phyloP scores from a whole-genome alignment of 1,139 yeast genomes.

The Candida pseudoviswanathii region DNA sequence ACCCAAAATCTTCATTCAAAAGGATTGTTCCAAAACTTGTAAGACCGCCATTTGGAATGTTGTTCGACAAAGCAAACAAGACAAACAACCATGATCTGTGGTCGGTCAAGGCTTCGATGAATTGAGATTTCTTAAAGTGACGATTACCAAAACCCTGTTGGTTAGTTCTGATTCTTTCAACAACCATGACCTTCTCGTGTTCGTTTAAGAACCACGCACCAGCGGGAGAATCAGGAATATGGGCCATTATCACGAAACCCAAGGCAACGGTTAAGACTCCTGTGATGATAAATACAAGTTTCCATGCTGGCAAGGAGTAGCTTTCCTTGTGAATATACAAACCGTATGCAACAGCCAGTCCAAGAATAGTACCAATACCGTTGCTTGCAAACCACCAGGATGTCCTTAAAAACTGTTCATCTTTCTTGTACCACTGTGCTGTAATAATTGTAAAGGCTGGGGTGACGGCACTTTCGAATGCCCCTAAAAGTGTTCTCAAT shows the following conservation, averaged over 20 bases:
- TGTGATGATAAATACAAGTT: slow-evolving; percentile 32
- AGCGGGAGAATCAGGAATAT: slow-evolving; percentile 33
- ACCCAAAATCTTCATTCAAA: slow-evolving; percentile 48
- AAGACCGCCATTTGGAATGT: slow-evolving; percentile 43
- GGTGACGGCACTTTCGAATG: slow-evolving; percentile 53
- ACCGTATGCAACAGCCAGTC: slow-evolving; percentile 27
- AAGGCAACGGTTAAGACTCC: slow-evolving; percentile 31
- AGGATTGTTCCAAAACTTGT: slow-evolving; percentile 49
- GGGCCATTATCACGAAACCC: slow-evolving; percentile 26
- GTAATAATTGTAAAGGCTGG: slow-evolving; percentile 61
- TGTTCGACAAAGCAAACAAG: slow-evolving; percentile 26
- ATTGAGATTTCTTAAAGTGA: slow-evolving; percentile 55
- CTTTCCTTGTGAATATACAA: slow-evolving; percentile 19
- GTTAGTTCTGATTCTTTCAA: slow-evolving; percentile 39
- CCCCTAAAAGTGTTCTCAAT: slow-evolving; percentile 46
- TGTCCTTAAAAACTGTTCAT: slow-evolving; percentile 26
- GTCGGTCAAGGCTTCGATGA: slow-evolving; percentile 54
- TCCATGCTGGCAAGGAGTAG: slow-evolving; percentile 31
- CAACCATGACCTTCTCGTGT: slow-evolving; percentile 45
- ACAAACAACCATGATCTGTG: slow-evolving; percentile 46
- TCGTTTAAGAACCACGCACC: slow-evolving; percentile 42
- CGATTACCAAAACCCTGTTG: slow-evolving; percentile 60
- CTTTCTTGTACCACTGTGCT: slow-evolving; percentile 28
- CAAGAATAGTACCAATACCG: slow-evolving; percentile 32
- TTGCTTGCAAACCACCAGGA: slow-evolving; percentile 34